Conservation (phyloP, 441 rosid species). For the Manihot esculenta region DNA sequence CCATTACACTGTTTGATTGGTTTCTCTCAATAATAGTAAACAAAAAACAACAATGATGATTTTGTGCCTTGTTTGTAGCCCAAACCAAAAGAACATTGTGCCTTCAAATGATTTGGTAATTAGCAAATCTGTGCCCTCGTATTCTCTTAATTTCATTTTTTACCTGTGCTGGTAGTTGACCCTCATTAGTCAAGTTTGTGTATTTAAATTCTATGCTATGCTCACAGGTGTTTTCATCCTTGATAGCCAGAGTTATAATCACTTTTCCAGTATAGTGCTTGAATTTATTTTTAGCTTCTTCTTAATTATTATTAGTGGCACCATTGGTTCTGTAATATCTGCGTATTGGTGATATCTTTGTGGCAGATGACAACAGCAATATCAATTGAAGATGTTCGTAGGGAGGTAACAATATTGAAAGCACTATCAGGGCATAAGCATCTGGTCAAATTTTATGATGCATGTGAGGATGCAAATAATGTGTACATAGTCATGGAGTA, state of each 20-base stretch:
- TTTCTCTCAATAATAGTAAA: too few relatives aligned
- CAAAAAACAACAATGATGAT: too few relatives aligned
- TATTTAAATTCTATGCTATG: neutral
- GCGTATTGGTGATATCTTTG: slow-evolving; percentile 21
- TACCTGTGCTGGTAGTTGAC: neutral
- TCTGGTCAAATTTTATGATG: slow-evolving; percentile 78
- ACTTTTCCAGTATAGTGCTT: neutral
- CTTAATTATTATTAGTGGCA: slow-evolving; percentile 8
- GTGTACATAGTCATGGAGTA: slow-evolving; percentile 99
- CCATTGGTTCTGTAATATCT: slow-evolving; percentile 9
- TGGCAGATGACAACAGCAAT: slow-evolving; percentile 96
- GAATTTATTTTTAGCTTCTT: slow-evolving; percentile 1
- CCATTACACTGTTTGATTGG: too few relatives aligned
- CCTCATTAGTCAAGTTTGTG: neutral
- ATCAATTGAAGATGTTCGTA: slow-evolving; percentile 90
- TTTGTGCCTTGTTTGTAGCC: too few relatives aligned
- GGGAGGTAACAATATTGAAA: slow-evolving; percentile 88
- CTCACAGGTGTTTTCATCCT: neutral
- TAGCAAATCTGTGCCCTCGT: slow-evolving; percentile 5
- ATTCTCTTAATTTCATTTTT: neutral
- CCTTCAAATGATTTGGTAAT: neutral
- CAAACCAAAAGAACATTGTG: neutral
- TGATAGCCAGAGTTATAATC: neutral
- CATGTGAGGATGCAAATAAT: slow-evolving; percentile 89
- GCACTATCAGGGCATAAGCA: slow-evolving; percentile 85